Percentiles rank a stretch among this genome's conserved stretches.
Evolutionary conservation across 768 basidiomycete genomes (phyloP).

Genomic region (Lactifluus subvellereus): DNA sequence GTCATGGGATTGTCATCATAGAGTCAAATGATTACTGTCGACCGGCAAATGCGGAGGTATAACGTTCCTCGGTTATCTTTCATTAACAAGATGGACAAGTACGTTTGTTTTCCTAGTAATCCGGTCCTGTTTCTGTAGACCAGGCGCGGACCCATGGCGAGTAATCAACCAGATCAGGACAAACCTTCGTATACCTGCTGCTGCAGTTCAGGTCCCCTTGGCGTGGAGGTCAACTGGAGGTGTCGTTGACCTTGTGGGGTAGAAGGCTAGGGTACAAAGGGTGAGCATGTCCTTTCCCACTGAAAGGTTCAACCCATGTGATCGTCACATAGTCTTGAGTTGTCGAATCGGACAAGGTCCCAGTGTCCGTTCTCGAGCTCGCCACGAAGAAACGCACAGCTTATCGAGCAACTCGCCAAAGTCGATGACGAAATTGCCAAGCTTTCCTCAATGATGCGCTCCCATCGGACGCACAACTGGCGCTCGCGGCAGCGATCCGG

Average conservation of each 20-base stretch:
- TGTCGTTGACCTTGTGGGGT: conserved; percentile 67
- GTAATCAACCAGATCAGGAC: too few relatives aligned
- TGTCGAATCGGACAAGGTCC: conserved; percentile 82
- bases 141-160: too few relatives aligned
- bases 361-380: conserved; percentile 61
- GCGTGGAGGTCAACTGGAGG: conserved; percentile 83
- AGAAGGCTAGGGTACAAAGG: conserved; percentile 67
- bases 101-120: too few relatives aligned
- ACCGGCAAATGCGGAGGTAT: conserved; percentile 97
- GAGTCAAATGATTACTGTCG: conserved; percentile 37
- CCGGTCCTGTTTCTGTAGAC: too few relatives aligned
- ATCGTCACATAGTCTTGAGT: conserved; percentile 52
- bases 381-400: conserved; percentile 75
- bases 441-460: conserved; percentile 79
- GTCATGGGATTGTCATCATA: conserved; percentile 29
- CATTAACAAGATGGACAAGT: conserved; percentile 68
- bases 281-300: conserved; percentile 35
- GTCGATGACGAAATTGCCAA: conserved; percentile 96
- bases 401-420: conserved; percentile 93
- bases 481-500: conserved; percentile 69
- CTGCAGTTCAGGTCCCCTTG: conserved; percentile 97
- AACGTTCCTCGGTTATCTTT: conserved; percentile 64
- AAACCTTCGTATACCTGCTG: conserved; percentile 93
- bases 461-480: conserved; percentile 70
- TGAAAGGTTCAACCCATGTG: background rate